These are phyloP conservation scores for Seiridium unicorne DNA, from an alignment of 2,329 filamentous ascomycete species.

Conservation along the genomic window DNA sequence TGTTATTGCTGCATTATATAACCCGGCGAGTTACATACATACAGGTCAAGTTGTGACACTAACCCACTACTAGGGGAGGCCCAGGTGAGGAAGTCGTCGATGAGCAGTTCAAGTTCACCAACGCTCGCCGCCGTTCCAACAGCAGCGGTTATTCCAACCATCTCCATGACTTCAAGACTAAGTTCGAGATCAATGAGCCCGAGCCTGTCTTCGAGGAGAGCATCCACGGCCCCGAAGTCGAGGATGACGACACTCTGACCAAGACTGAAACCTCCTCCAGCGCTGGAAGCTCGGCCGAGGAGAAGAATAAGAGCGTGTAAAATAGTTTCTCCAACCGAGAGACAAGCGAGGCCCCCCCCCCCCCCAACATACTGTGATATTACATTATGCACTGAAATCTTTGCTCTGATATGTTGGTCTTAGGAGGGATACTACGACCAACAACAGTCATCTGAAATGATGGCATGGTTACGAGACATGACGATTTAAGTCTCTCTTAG, in stretches of 20 bases:
- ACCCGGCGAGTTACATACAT: too few species aligned
- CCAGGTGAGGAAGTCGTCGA: conserved; percentile 83
- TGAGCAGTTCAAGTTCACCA: conserved; percentile 77
- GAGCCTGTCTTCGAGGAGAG: conserved; percentile 93
- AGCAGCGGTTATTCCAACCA: conserved; percentile 72
- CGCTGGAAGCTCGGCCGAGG: conserved; percentile 57
- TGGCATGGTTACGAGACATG: conserved; percentile 6
- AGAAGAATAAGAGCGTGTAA: conserved; percentile 29
- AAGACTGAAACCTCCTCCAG: conserved; percentile 61
- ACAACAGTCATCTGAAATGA: neutral
- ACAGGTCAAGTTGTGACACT: conserved; percentile 12
- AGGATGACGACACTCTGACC: conserved; percentile 56
- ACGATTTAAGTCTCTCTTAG: neutral
- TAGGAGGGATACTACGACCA: neutral
- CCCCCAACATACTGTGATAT: neutral
- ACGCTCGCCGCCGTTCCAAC: conserved; percentile 89
- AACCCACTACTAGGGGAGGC: conserved; percentile 64
- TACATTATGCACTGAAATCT: neutral
- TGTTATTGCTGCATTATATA: too few species aligned
- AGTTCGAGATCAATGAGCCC: conserved; percentile 87
- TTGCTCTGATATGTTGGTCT: neutral
- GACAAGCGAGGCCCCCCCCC: neutral
- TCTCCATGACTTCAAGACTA: conserved; percentile 85
- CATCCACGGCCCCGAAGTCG: conserved; percentile 65
- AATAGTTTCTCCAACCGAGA: neutral